Evolutionary conservation across 164 flowering plant species (phyloP).

Genomic region (Vitis rupestris): DNA sequence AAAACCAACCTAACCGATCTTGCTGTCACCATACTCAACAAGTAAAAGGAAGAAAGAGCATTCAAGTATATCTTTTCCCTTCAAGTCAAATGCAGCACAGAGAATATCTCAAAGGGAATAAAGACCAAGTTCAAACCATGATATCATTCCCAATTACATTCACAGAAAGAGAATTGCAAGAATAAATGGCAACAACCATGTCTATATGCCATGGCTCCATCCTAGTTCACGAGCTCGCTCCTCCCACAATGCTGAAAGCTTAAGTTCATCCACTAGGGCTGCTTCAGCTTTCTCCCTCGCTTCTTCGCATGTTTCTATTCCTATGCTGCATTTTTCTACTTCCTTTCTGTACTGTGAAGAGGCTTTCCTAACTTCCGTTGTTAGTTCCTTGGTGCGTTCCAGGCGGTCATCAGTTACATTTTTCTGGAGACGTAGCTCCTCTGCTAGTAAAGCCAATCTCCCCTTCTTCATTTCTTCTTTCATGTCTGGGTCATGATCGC

Average conservation of each 20-base stretch:
- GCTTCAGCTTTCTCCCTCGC: slow-evolving; percentile 68
- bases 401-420: slow-evolving; percentile 39
- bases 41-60: too few species aligned
- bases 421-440: slow-evolving; percentile 46
- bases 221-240: slow-evolving; percentile 54
- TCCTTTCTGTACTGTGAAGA: slow-evolving; percentile 61
- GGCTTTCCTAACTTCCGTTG: slow-evolving; percentile 31
- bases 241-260: slow-evolving; percentile 58
- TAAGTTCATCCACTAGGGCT: slow-evolving; percentile 38
- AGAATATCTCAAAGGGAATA: too few species aligned
- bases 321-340: slow-evolving; percentile 65
- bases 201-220: slow-evolving; percentile 30
- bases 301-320: slow-evolving; percentile 60
- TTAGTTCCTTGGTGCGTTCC: slow-evolving; percentile 25
- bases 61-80: too few species aligned
- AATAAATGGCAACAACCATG: neutral
- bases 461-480: slow-evolving; percentile 50
- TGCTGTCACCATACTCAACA: too few species aligned
- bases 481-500: slow-evolving; percentile 42
- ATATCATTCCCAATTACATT: too few species aligned
- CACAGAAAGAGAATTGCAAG: too few species aligned
- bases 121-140: too few species aligned
- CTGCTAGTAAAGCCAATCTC: slow-evolving; percentile 32
- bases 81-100: too few species aligned
- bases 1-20: too few species aligned